These are phyloP conservation scores for Nannochloropsis gaditana DNA, from an alignment of 108 stramenopile species.

Conservation along the genomic window DNA sequence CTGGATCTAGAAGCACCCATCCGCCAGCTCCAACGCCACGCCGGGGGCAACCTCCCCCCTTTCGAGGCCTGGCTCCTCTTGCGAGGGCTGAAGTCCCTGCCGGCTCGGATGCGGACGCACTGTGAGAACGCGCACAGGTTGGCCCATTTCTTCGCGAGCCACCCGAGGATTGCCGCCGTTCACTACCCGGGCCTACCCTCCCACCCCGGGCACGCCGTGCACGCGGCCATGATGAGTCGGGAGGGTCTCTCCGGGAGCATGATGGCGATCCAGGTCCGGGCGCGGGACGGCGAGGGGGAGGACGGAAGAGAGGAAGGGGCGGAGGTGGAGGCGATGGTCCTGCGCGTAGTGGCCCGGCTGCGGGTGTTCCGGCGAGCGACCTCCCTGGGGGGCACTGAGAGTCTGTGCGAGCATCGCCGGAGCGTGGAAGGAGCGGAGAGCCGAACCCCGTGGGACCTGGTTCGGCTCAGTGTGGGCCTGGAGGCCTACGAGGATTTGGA, in stretches of 20 bases:
- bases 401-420: background rate
- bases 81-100: slow-evolving; percentile 73
- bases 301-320: background rate
- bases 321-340: background rate
- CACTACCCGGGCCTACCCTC: background rate
- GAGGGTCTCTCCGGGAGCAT: background rate
- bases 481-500: slow-evolving; percentile 1
- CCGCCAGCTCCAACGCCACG: background rate
- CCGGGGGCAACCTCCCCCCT: background rate
- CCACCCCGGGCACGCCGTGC: background rate
- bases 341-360: background rate
- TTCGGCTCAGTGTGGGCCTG: background rate
- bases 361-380: background rate
- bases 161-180: slow-evolving; percentile 24
- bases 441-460: background rate
- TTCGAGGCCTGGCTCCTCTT: slow-evolving; percentile 76
- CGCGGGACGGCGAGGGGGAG: background rate
- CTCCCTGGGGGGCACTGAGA: background rate
- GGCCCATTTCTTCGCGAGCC: slow-evolving; percentile 57
- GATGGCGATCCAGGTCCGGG: background rate
- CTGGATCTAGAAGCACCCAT: background rate
- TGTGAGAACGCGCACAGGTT: slow-evolving; percentile 61
- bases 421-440: background rate
- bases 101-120: slow-evolving; percentile 64
- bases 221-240: slow-evolving; percentile 21